Evolutionary conservation across 192 early-diverging fungal species (phyloP), one percentile per base, ranked within the genome.

Genomic region (Pilaira anomala): DNA sequence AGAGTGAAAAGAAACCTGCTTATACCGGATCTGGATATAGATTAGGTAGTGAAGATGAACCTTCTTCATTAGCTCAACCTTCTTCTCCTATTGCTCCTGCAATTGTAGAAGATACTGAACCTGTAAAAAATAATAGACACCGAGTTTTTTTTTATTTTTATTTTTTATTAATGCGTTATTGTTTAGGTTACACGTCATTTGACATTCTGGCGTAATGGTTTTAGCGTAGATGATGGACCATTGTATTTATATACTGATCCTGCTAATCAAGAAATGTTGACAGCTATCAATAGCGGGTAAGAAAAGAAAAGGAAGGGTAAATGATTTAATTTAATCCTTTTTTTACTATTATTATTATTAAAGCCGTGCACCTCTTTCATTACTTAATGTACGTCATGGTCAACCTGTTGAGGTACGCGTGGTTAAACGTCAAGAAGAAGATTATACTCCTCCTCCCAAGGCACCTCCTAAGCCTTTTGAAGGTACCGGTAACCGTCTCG

Each of bases 151-250:
- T 36, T 36, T 6, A 9, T 36, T 6, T 36, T 36, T n/a, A 33
- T 6, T 5, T 2, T 25, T 33, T 2, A 41, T n/a, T n/a, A 19
- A n/a, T 30, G 12, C 7, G 7, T 22, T 16, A 60, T 19, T 48
- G 40, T 16, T n/a, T 72, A 87, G 78, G 82, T 80, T 18, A 78
- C 70, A 29, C 83, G 97, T 25, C 76, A 85, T 46, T 78, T 99
- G 57, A 97, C 92, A 12, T 98, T 99, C 65, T 99, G 95, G 93
- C 79, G 87, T 59, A 90, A 97, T 67, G 97, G 97, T 56, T 99
- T 98, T 67, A 95, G 89, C 53, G 80, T 99, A 66, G 95, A 92
- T 19, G 93, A 97, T 64, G 97, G 97, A 2, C 92, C 93, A 1
- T 76, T 99, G 53, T 77, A 89, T 67, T 74, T 82, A 46, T 93